These are phyloP conservation scores for Backusella australiensis DNA, from an alignment of 192 early-diverging fungal genomes.

Conservation along the genomic window DNA sequence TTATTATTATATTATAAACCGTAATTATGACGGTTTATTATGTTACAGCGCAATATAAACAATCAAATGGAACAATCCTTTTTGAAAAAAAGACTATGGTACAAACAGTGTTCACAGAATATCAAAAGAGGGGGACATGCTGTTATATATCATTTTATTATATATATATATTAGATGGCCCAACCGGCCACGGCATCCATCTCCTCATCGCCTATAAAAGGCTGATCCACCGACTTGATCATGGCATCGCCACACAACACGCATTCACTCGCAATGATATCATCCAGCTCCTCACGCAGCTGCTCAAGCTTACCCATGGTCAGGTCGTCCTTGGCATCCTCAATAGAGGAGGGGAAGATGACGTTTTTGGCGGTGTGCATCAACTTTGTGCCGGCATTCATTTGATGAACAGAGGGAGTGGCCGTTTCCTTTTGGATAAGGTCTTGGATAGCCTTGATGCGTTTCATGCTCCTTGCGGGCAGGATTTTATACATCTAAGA, in stretches of 20 bases:
- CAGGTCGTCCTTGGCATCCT: conserved; percentile 30
- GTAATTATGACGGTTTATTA: too few relatives aligned
- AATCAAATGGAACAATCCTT: too few relatives aligned
- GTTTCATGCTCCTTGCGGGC: conserved; percentile 7
- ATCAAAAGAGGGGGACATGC: too few relatives aligned
- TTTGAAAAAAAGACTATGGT: too few relatives aligned
- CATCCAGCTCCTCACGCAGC: conserved; percentile 67
- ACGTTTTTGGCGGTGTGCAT: conserved; percentile 42
- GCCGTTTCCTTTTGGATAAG: conserved; percentile 11
- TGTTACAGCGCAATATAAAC: too few relatives aligned
- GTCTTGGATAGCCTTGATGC: conserved; percentile 4
- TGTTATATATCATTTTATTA: neutral
- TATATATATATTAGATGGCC: conserved; percentile 49
- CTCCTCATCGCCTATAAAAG: conserved; percentile 68
- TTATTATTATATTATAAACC: too few relatives aligned
- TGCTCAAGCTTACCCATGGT: conserved; percentile 45
- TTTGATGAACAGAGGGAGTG: conserved; percentile 16
- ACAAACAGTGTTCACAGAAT: too few relatives aligned
- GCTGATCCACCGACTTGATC: conserved; percentile 84
- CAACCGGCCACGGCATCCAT: conserved; percentile 52
- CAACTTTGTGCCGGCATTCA: conserved; percentile 16
- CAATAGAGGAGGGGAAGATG: conserved; percentile 34
- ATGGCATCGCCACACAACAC: conserved; percentile 94
- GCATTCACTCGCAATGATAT: conserved; percentile 84
- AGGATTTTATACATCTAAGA: conserved; percentile 11